Evolutionary conservation across 495 filamentous ascomycete genomes (phyloP).

Genomic region (Bathelium albidoporum): DNA sequence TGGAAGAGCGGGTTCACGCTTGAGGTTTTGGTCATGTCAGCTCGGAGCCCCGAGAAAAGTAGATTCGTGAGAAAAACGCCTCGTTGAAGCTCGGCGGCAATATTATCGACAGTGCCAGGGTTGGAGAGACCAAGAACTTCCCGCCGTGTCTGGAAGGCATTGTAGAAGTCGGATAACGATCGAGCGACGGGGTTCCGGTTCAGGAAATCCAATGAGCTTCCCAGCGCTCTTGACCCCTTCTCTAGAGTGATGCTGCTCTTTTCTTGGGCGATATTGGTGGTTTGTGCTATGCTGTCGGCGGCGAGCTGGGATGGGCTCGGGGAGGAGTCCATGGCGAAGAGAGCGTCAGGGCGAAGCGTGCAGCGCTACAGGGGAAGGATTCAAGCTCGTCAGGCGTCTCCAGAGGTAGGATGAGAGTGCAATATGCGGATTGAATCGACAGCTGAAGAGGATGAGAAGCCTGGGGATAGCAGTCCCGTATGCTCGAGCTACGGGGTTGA

Average conservation of each 20-base stretch:
- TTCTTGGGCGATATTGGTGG: neutral
- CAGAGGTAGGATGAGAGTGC: neutral
- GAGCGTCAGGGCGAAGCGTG: neutral
- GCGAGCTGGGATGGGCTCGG: neutral
- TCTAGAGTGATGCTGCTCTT: conserved; percentile 26
- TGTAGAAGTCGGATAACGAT: conserved; percentile 66
- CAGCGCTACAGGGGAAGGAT: neutral
- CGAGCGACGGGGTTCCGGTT: conserved; percentile 60
- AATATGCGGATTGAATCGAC: neutral
- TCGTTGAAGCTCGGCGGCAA: conserved; percentile 84
- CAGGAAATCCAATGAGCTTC: conserved; percentile 50
- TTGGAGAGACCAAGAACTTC: conserved; percentile 79
- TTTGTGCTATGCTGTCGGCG: conserved; percentile 1
- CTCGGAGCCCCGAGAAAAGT: conserved; percentile 89
- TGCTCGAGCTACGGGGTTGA: neutral
- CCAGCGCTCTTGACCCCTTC: conserved; percentile 33
- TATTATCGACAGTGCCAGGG: conserved; percentile 84
- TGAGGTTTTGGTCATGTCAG: conserved; percentile 92
- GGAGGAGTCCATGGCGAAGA: neutral
- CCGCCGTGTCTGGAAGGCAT: conserved; percentile 73
- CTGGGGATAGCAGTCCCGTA: neutral
- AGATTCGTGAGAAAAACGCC: conserved; percentile 91
- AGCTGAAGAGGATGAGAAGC: neutral
- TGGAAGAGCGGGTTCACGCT: conserved; percentile 90
- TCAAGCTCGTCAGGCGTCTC: neutral